phyloP scores from a whole-genome alignment of 352 stramenopile species.

The Globisporangium solare region DNA sequence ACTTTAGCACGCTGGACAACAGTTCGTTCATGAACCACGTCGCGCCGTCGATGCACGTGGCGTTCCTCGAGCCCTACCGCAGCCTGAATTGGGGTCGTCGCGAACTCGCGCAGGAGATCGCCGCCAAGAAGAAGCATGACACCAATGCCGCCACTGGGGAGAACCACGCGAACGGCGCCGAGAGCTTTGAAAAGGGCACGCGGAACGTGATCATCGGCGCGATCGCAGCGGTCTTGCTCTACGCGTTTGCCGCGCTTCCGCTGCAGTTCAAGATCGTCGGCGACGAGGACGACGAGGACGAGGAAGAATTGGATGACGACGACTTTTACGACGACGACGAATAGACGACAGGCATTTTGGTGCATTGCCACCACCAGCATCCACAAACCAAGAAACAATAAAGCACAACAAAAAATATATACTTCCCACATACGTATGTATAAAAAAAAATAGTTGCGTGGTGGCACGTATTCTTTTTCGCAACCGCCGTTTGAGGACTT shows the following conservation, averaged over 20 bases:
- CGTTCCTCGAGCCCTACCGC: conserved; percentile 74
- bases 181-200: conserved; percentile 66
- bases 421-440: not conserved
- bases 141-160: conserved; percentile 25
- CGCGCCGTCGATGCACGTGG: conserved; percentile 40
- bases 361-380: not conserved
- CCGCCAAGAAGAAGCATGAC: conserved; percentile 35
- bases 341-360: conserved; percentile 11
- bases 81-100: conserved; percentile 82
- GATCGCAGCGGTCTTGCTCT: conserved; percentile 63
- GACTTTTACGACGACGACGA: conserved; percentile 17
- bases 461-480: not conserved
- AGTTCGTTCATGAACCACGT: conserved; percentile 73
- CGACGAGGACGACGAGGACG: conserved; percentile 36
- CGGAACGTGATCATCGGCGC: conserved; percentile 81
- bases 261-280: conserved; percentile 46
- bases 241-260: conserved; percentile 61
- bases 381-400: conserved; percentile 13
- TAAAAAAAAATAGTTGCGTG: not conserved
- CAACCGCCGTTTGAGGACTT: not conserved
- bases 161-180: conserved; percentile 8
- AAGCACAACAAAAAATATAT: conserved; percentile 12
- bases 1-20: conserved; percentile 40
- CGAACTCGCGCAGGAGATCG: conserved; percentile 53
- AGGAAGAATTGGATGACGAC: conserved; percentile 13